Conservation (phyloP, 2,329 filamentous ascomycete species). For the Mycogone perniciosa region DNA sequence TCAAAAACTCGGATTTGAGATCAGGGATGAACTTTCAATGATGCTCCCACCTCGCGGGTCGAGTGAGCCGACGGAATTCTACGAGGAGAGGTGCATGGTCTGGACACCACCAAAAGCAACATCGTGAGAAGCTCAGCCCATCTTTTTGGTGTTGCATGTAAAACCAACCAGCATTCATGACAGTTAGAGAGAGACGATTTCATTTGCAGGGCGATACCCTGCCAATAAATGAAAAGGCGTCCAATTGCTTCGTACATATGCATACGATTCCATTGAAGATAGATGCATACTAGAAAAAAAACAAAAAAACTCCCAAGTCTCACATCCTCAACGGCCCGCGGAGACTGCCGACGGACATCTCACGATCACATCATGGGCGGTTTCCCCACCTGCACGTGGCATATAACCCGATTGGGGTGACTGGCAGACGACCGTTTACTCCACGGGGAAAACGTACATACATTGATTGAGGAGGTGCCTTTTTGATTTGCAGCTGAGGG, state of each 20-base stretch:
- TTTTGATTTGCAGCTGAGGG: background rate
- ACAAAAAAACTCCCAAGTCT: background rate
- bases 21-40: conserved; percentile 28
- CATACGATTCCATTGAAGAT: background rate
- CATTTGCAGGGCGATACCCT: background rate
- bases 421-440: conserved; percentile 1
- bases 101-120: conserved; percentile 17
- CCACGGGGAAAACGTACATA: background rate
- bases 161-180: background rate
- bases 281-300: background rate
- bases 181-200: background rate
- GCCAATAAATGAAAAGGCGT: background rate
- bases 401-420: conserved; percentile 11
- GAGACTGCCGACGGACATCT: background rate
- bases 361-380: conserved; percentile 8
- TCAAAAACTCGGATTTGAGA: conserved; percentile 30
- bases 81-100: conserved; percentile 30
- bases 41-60: conserved; percentile 25
- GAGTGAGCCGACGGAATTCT: conserved; percentile 25
- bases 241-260: background rate
- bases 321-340: background rate
- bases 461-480: background rate
- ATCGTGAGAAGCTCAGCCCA: too few species aligned
- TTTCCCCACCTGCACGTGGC: conserved; percentile 13
- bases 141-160: too few species aligned